phyloP scores from a whole-genome alignment of 1,284 basidiomycete genomes.

The Salmacisia buchloeana region DNA sequence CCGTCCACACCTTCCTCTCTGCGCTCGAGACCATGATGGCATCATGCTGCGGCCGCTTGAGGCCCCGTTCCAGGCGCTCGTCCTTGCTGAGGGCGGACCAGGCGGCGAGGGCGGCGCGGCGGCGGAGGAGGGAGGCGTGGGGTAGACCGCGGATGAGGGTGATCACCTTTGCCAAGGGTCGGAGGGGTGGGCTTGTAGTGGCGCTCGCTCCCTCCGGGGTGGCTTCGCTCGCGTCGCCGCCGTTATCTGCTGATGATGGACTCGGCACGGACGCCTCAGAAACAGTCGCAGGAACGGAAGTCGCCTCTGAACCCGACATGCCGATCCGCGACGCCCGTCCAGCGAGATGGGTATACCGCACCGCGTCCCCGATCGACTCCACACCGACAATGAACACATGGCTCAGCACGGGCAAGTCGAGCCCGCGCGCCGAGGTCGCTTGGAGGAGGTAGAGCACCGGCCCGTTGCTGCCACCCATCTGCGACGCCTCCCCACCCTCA shows the following conservation, averaged over 20 bases:
- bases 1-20: neutral
- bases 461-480: neutral
- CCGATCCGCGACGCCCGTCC: slow-evolving; percentile 44
- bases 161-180: neutral
- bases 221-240: neutral
- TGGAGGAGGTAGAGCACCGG: slow-evolving; percentile 37
- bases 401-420: slow-evolving; percentile 40
- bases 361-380: slow-evolving; percentile 36
- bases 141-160: slow-evolving; percentile 5
- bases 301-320: neutral
- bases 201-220: neutral
- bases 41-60: neutral
- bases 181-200: neutral
- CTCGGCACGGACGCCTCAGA: no score
- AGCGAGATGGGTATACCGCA: slow-evolving; percentile 44
- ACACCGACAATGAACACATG: slow-evolving; percentile 45
- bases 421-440: slow-evolving; percentile 37
- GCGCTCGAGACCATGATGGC: slow-evolving; percentile 1
- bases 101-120: neutral
- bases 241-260: no score
- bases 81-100: neutral
- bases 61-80: neutral
- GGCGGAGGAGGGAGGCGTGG: neutral
- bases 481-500: neutral
- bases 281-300: no score